These are phyloP conservation scores for Podospora tetraspora DNA, from an alignment of 495 filamentous ascomycete species.

Conservation along the genomic window DNA sequence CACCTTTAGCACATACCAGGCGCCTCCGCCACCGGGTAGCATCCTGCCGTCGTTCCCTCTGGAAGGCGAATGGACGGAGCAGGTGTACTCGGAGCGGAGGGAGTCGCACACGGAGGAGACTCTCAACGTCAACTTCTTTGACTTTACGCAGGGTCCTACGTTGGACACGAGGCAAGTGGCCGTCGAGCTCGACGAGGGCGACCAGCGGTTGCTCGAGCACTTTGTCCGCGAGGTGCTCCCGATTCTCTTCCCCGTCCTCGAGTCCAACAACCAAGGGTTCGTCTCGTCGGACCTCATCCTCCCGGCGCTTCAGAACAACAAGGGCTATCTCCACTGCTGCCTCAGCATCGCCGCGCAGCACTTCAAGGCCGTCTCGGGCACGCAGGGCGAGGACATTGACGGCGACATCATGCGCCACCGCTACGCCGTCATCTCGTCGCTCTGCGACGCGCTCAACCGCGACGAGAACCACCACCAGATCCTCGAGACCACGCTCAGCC, in stretches of 20 bases:
- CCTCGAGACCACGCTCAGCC: constrained; percentile 87
- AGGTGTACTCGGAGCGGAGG: constrained; percentile 62
- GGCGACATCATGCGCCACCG: constrained; percentile 91
- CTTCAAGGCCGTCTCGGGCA: constrained; percentile 67
- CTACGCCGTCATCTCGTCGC: constrained; percentile 76
- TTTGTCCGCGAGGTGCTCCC: constrained; percentile 85
- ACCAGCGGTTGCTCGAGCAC: constrained; percentile 82
- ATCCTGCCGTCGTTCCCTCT: constrained; percentile 59
- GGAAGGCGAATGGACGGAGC: constrained; percentile 70
- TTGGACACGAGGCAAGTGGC: constrained; percentile 55
- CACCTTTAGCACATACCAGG: constrained; percentile 79
- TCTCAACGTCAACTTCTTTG: constrained; percentile 69
- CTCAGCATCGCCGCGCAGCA: constrained; percentile 94
- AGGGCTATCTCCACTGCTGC: constrained; percentile 91
- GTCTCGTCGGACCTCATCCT: constrained; percentile 75
- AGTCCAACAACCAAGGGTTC: constrained; percentile 77
- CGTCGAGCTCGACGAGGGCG: constrained; percentile 84
- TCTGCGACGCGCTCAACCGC: constrained; percentile 74
- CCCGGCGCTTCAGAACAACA: constrained; percentile 80
- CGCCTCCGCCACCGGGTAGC: constrained; percentile 61
- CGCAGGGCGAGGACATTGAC: constrained; percentile 69
- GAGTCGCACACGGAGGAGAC: constrained; percentile 61
- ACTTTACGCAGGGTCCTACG: constrained; percentile 59
- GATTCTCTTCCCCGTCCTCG: constrained; percentile 84
- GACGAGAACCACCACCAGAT: constrained; percentile 83